A percentile compares a stretch with the other conserved stretches of the same genome.
phyloP scores from a whole-genome alignment of 352 stramenopile genomes.

The Globisporangium megalacanthum region DNA sequence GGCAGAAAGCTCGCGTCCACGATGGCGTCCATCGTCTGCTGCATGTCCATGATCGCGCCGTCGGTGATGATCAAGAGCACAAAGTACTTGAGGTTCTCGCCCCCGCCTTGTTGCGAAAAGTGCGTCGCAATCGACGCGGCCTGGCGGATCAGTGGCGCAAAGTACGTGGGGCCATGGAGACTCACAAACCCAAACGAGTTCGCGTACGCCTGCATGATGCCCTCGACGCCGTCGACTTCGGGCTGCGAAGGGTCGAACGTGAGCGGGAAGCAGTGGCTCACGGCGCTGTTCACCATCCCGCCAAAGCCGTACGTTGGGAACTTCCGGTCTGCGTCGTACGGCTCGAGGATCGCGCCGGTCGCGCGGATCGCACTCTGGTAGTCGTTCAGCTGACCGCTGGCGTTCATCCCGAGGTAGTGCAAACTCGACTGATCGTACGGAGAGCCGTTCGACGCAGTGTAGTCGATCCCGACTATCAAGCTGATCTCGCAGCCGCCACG shows the following conservation, averaged over 20 bases:
- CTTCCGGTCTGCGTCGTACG: conserved; percentile 68
- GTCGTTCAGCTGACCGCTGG: conserved; percentile 61
- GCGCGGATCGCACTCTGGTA: conserved; percentile 74
- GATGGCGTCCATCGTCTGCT: conserved; percentile 63
- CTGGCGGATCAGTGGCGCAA: conserved; percentile 69
- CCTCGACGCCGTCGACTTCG: conserved; percentile 55
- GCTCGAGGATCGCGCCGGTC: conserved; percentile 60
- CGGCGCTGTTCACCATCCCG: conserved; percentile 48
- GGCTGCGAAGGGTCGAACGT: conserved; percentile 32
- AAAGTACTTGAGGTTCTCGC: conserved; percentile 62
- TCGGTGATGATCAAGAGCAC: conserved; percentile 72
- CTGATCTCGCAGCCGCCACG: conserved; percentile 69
- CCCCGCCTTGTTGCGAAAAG: conserved; percentile 33
- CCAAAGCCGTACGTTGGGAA: conserved; percentile 84
- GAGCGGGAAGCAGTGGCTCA: conserved; percentile 59
- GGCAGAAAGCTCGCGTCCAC: conserved; percentile 58
- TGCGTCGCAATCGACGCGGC: conserved; percentile 51
- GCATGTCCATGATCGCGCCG: conserved; percentile 76
- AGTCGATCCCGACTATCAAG: conserved; percentile 79
- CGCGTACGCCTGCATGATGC: conserved; percentile 55
- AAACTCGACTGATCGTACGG: conserved; percentile 41
- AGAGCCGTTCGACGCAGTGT: conserved; percentile 62
- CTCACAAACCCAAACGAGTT: conserved; percentile 61
- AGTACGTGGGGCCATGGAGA: conserved; percentile 73
- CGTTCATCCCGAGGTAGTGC: conserved; percentile 52